Conservation (phyloP, 805 yeast genomes). For the Starmerella tilneyi region DNA sequence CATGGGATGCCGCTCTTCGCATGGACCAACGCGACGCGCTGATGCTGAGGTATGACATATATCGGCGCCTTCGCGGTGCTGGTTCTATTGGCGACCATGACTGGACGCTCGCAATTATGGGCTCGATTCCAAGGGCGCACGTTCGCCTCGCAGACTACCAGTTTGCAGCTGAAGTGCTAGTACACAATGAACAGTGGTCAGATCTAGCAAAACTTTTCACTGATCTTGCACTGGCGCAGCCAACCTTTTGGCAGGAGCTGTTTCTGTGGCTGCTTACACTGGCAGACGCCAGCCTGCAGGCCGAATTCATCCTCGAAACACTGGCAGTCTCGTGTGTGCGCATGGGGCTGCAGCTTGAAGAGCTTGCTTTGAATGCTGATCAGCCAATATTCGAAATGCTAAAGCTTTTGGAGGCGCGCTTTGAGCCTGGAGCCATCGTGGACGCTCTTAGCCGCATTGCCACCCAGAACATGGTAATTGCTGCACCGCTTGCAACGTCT, state of each 20-base stretch:
- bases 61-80: background rate
- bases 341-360: constrained; percentile 1
- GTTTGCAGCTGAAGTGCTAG: constrained; percentile 16
- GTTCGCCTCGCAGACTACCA: constrained; percentile 17
- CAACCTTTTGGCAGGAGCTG: constrained; percentile 17
- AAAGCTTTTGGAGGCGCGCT: background rate
- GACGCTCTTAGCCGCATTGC: constrained; percentile 1
- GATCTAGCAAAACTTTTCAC: constrained; percentile 6
- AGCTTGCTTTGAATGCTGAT: background rate
- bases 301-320: background rate
- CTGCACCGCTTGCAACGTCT: constrained; percentile 11
- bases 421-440: background rate
- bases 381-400: constrained; percentile 10
- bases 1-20: constrained; percentile 5
- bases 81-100: background rate
- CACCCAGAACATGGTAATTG: background rate
- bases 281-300: background rate
- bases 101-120: constrained; percentile 11
- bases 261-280: background rate
- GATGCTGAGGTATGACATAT: constrained; percentile 2
- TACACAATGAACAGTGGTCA: constrained; percentile 1
- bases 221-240: constrained; percentile 11
- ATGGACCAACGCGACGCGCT: background rate
- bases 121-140: constrained; percentile 10
- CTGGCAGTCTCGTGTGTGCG: background rate